Evolutionary conservation across 2,329 filamentous ascomycete genomes (phyloP), one percentile per base, ranked within the genome.

Genomic region (Elsinoe australis): DNA sequence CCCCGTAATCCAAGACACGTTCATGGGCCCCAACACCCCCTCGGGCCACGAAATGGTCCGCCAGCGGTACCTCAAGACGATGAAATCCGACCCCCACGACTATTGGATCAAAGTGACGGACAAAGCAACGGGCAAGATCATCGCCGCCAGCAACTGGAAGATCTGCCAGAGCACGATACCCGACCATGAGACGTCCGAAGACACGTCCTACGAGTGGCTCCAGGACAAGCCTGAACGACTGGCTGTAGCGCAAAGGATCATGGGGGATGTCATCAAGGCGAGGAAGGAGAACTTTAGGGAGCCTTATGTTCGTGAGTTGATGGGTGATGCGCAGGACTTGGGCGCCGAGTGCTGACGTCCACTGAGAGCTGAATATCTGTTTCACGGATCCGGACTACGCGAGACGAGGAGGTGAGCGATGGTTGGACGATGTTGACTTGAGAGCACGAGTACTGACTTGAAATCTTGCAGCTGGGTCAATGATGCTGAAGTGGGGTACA

Each of bases 401-500:
- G 35, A 56, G 60, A 2, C 61, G 62, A 26, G 67, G 67, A 3
- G 38, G 45, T 38, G 15, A 38, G 45, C 17, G 5, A 17, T 22
- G 8, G 14, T 18, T 34, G 31, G 15, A 17, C 9, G 21, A 21
- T 5, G 19, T 44, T 39, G 18, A 31, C n/a, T 12, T 7, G 7
- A 12, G 12, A 6, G 26, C 26, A 29, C 12, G 12, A 7, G 26
- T 29, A 29, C 12, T 29, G 2, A 26, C 24, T 44, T 12, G 31
- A 12, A 5, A 7, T 8, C 26, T 57, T 3, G 3, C 33, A 48
- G 45, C 63, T 1, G 67, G 66, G 1, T 59, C 57, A 26, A 55
- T 65, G 28, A 55, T 70, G 21, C 58, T 68, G 22, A 54, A 60
- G 17, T 70, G 65, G 62, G 66, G 68, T 5, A 61, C 61, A 1